phyloP scores from a whole-genome alignment of 768 basidiomycete genomes.

The Podaxis sp. region DNA sequence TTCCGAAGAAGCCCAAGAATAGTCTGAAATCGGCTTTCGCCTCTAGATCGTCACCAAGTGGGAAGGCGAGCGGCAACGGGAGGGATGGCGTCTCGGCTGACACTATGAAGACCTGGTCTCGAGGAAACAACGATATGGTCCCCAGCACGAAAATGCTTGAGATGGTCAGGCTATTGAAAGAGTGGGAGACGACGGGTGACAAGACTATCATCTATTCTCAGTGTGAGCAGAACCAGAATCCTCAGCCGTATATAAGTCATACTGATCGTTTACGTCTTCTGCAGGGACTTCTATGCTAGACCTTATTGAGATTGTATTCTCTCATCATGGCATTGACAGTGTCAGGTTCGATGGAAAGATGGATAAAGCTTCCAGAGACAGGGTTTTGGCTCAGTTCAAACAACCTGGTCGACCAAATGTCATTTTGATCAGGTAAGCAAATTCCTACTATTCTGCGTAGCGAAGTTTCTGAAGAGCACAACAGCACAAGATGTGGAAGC shows the following conservation, averaged over 20 bases:
- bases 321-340: slow-evolving; percentile 53
- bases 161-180: slow-evolving; percentile 52
- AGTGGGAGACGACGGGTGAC: slow-evolving; percentile 59
- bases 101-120: slow-evolving; percentile 53
- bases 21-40: neutral
- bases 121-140: slow-evolving; percentile 60
- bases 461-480: neutral
- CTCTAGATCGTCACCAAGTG: neutral
- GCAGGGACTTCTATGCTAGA: slow-evolving; percentile 78
- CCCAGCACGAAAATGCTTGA: slow-evolving; percentile 68
- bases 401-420: slow-evolving; percentile 54
- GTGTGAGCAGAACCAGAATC: slow-evolving; percentile 38
- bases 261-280: neutral
- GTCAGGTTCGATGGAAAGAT: slow-evolving; percentile 72
- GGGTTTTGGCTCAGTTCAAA: slow-evolving; percentile 52
- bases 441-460: neutral
- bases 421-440: slow-evolving; percentile 57
- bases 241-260: neutral
- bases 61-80: neutral
- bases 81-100: slow-evolving; percentile 37
- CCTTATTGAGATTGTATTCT: slow-evolving; percentile 57
- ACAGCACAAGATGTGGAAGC: slow-evolving; percentile 64
- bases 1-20: slow-evolving; percentile 23
- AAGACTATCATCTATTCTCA: slow-evolving; percentile 74
- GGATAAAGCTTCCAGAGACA: slow-evolving; percentile 51